Percentiles rank a stretch among this genome's conserved stretches.
phyloP scores from a whole-genome alignment of 345 rosid genomes.

The Euphorbia pulcherrima region DNA sequence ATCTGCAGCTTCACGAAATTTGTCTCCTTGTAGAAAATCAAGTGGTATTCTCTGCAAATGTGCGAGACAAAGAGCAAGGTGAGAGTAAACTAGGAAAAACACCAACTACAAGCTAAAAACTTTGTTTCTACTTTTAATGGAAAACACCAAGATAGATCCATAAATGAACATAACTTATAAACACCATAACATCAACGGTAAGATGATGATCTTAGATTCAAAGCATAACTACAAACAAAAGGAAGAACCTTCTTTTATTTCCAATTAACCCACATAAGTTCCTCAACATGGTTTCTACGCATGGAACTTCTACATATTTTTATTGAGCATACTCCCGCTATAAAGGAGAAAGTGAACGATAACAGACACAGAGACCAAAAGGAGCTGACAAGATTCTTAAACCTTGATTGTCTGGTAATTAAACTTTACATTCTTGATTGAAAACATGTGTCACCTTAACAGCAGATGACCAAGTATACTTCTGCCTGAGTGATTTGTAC shows the following conservation, averaged over 20 bases:
- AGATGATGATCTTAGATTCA: neutral
- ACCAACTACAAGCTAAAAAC: neutral
- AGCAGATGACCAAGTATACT: slow-evolving; percentile 85
- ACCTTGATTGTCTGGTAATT: neutral
- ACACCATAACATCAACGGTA: neutral
- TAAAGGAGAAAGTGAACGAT: neutral
- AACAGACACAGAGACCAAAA: neutral
- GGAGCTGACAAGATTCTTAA: neutral
- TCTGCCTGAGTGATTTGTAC: slow-evolving; percentile 67
- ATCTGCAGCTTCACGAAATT: slow-evolving; percentile 73
- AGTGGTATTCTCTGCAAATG: slow-evolving; percentile 84
- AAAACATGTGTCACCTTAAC: slow-evolving; percentile 61
- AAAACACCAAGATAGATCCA: neutral
- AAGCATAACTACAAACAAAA: neutral
- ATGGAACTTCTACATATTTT: neutral
- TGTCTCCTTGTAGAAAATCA: slow-evolving; percentile 84
- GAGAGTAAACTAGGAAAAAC: neutral
- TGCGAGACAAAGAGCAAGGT: neutral
- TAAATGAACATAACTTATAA: no score
- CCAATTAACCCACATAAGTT: neutral
- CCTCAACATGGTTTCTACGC: neutral
- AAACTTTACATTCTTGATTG: neutral
- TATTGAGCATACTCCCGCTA: neutral
- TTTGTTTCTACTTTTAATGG: neutral
- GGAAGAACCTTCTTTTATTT: neutral